Base-by-base conservation (phyloP, 2,329 filamentous ascomycete species). In the Apiospora saccharicola region DNA sequence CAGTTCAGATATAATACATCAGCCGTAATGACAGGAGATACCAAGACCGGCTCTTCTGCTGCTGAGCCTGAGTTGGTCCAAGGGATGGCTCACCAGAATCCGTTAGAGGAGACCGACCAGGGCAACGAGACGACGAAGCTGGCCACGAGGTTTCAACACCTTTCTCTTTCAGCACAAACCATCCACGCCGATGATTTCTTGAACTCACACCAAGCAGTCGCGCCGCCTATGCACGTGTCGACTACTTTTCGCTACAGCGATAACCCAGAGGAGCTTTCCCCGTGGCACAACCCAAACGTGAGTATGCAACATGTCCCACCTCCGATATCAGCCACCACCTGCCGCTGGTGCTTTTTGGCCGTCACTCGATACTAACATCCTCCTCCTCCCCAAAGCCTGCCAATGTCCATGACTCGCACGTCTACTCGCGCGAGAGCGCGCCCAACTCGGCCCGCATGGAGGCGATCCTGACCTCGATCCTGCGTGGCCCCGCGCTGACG, bases 401-500 rank as follows among this genome's bases (percentile, higher is more conserved):
- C 53, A 85, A 87, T 70, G 85, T 87, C 0, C 81, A 84, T 68
- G 90, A 93, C 80, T 87, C 88, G 4, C 92, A 96, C 83, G 84
- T 98, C 79, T 98, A 98, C 87, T 97, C 95, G 67, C 93, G 96
- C 73, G 85, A 92, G 76, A 90, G 90, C 3, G 90, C 91, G 1
- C 94, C 95, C 68, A 98, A 94, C 82, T 92, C 91, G 71, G 94
- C 92, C 22, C 94, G 96, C 30, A 90, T 98, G 75, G 96, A 98
- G 84, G 88, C 93, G 13, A 88, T 98, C 75, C 90, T 98, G 49
- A 89, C 91, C 43, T 88, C 90, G 24, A 86, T 98, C 73, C 85
- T 98, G 47, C 87, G 89, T 75, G 93, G 88, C 6, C 92, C 91
- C 2, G 83, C 88, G 1, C 80, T 98, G 41, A 94, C 92, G 70